Evolutionary conservation across 2,329 filamentous ascomycete genomes (phyloP), one percentile per base, ranked within the genome.

Genomic region (Alternaria infectoria): DNA sequence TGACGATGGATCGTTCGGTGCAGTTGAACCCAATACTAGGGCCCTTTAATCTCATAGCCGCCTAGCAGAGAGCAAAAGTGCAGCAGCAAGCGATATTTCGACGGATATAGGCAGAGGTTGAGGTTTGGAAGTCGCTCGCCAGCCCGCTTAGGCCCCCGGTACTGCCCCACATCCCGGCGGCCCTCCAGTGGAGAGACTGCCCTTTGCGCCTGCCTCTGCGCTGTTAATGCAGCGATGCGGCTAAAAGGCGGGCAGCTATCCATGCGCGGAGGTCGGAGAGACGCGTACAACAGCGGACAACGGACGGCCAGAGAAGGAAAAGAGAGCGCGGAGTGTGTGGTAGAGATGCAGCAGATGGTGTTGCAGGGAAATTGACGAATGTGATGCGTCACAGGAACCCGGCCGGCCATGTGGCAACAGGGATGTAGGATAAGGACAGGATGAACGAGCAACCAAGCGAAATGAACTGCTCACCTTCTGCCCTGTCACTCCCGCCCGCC

Each of bases 11-110:
- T 60, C 23, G 59, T 30, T 65, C 63, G 66, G 62, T 49, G 66
- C 46, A 43, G 49, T 59, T 63, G 66, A 65, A 68, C 65, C 67
- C 60, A 65, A 64, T 45, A 54, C 46, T 49, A 51, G 65, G 55
- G 69, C 72, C 74, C 74, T 78, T 75, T 77, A 78, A 78, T 77
- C 69, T 78, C 70, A 70, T 61, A 55, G 52, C 45, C 58, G 54
- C 25, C 56, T 60, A 65, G 65, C 63, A 55, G 58, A 66, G 69
- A 67, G 65, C 60, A 57, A 47, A 58, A 66, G 45, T 19, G 43
- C 23, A 51, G 57, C 47, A 45, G 55, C 55, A 54, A 32, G 57
- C 61, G 47, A 68, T 72, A 72, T 64, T 46, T 49, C 40, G 54
- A 62, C 55, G 54, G 62, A 63, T 71, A 72, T 74, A 71, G 71